Percentiles rank a stretch among this genome's conserved stretches.
These are phyloP conservation scores for Psilocybe mexicana DNA, from an alignment of 1,284 basidiomycete genomes.

Conservation along the genomic window DNA sequence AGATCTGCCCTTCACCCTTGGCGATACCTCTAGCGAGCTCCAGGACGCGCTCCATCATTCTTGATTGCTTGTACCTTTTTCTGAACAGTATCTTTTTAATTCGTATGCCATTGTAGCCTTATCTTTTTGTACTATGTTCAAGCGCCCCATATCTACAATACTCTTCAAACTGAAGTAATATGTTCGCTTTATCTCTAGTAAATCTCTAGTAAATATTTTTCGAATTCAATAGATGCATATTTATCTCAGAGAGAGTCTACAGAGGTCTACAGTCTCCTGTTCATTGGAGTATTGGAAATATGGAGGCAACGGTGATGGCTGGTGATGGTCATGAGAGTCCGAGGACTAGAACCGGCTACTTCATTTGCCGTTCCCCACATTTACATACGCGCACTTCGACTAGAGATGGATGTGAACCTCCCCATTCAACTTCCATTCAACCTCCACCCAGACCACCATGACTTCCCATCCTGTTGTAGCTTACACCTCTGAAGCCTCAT, in stretches of 20 bases:
- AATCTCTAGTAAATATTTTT: neutral
- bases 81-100: constrained; percentile 2
- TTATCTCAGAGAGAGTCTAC: neutral
- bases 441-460: constrained; percentile 37
- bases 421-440: neutral
- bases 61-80: constrained; percentile 6
- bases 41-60: constrained; percentile 32
- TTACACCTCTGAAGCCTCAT: constrained; percentile 77
- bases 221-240: constrained; percentile 1
- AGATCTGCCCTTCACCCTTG: constrained; percentile 66
- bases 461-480: constrained; percentile 66
- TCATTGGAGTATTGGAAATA: too few species aligned
- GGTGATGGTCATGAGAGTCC: neutral
- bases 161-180: constrained; percentile 6
- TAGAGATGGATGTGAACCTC: constrained; percentile 4
- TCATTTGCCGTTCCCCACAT: constrained; percentile 22
- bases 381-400: constrained; percentile 6
- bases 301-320: too few species aligned
- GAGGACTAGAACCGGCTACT: constrained; percentile 16
- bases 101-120: constrained; percentile 9
- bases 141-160: constrained; percentile 2
- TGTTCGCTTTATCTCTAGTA: constrained; percentile 11
- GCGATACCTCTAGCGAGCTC: constrained; percentile 37
- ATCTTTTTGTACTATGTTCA: neutral
- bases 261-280: neutral